Conservation (phyloP, 2,329 filamentous ascomycete genomes). For the Zelopaecilomyces penicillatus region DNA sequence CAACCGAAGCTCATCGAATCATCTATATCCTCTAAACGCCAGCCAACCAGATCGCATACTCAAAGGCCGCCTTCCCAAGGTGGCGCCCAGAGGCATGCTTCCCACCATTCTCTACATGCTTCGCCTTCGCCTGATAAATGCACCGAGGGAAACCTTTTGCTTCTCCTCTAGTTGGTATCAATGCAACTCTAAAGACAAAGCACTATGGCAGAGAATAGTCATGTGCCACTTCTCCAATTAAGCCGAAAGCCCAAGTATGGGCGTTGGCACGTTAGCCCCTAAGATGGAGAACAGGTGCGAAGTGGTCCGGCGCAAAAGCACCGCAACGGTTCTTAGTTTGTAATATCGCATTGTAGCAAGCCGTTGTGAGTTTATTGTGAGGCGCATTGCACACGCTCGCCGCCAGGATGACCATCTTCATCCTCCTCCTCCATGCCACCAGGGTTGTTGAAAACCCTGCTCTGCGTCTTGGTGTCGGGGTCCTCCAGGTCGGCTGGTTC, state of each 20-base stretch:
- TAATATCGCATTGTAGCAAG: too few relatives aligned
- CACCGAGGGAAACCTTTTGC: background rate
- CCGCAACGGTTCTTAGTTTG: background rate
- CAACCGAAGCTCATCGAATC: conserved; percentile 27
- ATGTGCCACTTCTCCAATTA: conserved; percentile 5
- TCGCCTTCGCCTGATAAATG: conserved; percentile 3
- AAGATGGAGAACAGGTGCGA: conserved; percentile 1
- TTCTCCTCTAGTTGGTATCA: conserved; percentile 10
- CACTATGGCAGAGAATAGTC: conserved; percentile 7
- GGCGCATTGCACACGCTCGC: conserved; percentile 77
- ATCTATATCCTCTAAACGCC: conserved; percentile 33
- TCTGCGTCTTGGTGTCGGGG: conserved; percentile 59
- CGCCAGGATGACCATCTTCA: conserved; percentile 64
- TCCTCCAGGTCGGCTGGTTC: conserved; percentile 85
- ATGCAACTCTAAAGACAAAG: conserved; percentile 10
- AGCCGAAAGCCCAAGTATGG: conserved; percentile 11
- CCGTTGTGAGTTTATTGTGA: conserved; percentile 57
- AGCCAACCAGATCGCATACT: conserved; percentile 25
- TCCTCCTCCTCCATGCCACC: conserved; percentile 60
- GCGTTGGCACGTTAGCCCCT: conserved; percentile 6
- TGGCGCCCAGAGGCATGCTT: background rate
- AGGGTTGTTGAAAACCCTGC: conserved; percentile 58
- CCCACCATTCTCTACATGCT: background rate
- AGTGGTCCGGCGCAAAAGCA: background rate
- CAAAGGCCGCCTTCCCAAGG: conserved; percentile 7